These are phyloP conservation scores for Pichia membranifaciens DNA, from an alignment of 805 yeast genomes.

Conservation along the genomic window DNA sequence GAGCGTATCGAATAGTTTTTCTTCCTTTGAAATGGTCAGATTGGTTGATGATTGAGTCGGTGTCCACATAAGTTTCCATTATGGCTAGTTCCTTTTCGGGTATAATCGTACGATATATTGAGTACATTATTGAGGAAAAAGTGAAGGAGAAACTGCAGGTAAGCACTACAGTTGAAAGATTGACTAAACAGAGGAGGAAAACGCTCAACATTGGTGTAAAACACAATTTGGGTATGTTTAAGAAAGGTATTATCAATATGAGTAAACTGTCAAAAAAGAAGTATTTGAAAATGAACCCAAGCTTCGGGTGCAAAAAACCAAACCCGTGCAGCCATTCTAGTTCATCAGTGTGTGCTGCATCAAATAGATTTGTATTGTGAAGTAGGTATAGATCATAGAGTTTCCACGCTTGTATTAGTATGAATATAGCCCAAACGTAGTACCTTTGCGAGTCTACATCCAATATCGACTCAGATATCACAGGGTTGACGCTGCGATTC, in stretches of 20 bases:
- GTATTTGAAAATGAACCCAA: slow-evolving; percentile 64
- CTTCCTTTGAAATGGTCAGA: slow-evolving; percentile 75
- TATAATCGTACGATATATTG: slow-evolving; percentile 17
- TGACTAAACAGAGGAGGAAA: slow-evolving; percentile 40
- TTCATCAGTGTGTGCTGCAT: background rate
- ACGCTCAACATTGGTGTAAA: slow-evolving; percentile 55
- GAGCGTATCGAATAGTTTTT: slow-evolving; percentile 79
- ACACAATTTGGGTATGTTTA: slow-evolving; percentile 69
- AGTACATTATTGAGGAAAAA: slow-evolving; percentile 24
- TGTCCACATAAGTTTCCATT: slow-evolving; percentile 29
- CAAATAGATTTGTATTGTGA: slow-evolving; percentile 34
- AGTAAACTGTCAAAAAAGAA: slow-evolving; percentile 65
- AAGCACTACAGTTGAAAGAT: slow-evolving; percentile 47
- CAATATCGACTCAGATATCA: slow-evolving; percentile 59
- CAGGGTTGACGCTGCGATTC: slow-evolving; percentile 22
- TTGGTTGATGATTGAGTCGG: slow-evolving; percentile 36
- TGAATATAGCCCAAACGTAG: slow-evolving; percentile 58
- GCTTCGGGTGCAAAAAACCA: slow-evolving; percentile 40
- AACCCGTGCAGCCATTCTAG: slow-evolving; percentile 18
- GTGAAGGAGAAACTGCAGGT: slow-evolving; percentile 49
- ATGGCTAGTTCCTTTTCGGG: slow-evolving; percentile 31
- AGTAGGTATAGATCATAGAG: slow-evolving; percentile 61
- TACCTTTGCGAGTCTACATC: slow-evolving; percentile 76
- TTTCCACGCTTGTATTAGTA: slow-evolving; percentile 81
- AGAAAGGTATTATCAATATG: slow-evolving; percentile 62